These are phyloP conservation scores for Tulasnella sp. DNA, from an alignment of 768 basidiomycete species.

Conservation along the genomic window DNA sequence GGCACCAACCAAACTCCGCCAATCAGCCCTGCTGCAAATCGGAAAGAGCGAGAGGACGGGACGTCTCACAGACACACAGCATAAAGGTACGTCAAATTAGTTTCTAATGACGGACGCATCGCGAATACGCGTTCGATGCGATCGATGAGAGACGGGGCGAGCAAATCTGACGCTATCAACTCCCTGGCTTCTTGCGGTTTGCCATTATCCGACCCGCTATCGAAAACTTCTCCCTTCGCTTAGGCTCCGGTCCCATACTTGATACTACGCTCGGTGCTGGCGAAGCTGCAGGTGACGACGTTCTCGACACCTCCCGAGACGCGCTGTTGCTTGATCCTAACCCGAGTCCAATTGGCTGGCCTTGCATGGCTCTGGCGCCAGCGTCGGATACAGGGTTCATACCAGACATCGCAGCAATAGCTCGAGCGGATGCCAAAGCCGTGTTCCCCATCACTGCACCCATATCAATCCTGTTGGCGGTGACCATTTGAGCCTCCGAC, in stretches of 20 bases:
- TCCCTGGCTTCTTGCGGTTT: neutral
- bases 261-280: neutral
- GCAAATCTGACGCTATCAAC: neutral
- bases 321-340: neutral
- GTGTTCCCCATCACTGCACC: neutral
- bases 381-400: neutral
- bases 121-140: too few relatives aligned
- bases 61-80: too few relatives aligned
- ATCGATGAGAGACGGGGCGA: too few relatives aligned
- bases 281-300: neutral
- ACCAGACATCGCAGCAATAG: neutral
- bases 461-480: neutral
- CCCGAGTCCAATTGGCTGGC: neutral
- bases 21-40: too few relatives aligned
- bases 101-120: too few relatives aligned
- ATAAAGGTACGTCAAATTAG: too few relatives aligned
- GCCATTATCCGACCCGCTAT: neutral
- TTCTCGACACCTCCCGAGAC: neutral
- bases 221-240: neutral
- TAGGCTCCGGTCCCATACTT: neutral
- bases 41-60: too few relatives aligned
- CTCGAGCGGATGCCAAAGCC: neutral
- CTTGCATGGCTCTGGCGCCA: neutral
- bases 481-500: constrained; percentile 1
- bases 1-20: too few relatives aligned